Evolutionary conservation across 2,329 filamentous ascomycete genomes (phyloP), one percentile per base, ranked within the genome.

Genomic region (Diaporthe batatas): DNA sequence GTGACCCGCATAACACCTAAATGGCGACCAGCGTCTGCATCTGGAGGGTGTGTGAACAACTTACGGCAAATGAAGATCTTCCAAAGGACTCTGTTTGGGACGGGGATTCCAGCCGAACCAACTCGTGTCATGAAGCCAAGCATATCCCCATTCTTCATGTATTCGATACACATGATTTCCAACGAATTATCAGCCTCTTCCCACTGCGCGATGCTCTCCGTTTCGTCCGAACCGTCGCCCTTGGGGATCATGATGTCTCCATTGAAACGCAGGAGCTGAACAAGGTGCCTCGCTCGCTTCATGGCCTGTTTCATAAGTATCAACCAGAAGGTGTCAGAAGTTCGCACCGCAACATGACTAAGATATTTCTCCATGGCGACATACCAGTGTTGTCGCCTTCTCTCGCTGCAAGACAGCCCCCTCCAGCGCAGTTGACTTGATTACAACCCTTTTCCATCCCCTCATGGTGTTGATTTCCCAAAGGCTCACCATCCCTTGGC

Each of bases 31-130:
- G 23, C 2, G 11, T 44, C 16, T 11, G 42, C 57, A 23, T 21
- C 36, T 44, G 16, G 58, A 47, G n/a, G 14, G 7, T 16, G 39
- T 21, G 21, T 7, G 18, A 18, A 64, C 25, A 39, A 64, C 42
- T 64, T 64, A 64, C 58, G 58, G 11, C 58, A 64, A 32, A 47
- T 64, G 16, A 64, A 64, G 21, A 64, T 64, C n/a, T 34, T 64
- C 58, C 58, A 64, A 8, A 64, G 39, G 23, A 47, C 18, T 25
- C n/a, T 6, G 25, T 64, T 49, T 32, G 58, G 42, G 16, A 64
- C 18, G 6, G 12, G 3, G 1, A 29, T 32, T 21, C 58, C 58
- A 8, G 29, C 39, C 6, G 23, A 7, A 21, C 58, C 58, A 49
- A 64, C 23, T 39, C 58, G 58, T 18, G 18, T 18, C 25, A 64